Base-by-base conservation (phyloP, 768 basidiomycete genomes). In the Rhodocollybia butyracea region DNA sequence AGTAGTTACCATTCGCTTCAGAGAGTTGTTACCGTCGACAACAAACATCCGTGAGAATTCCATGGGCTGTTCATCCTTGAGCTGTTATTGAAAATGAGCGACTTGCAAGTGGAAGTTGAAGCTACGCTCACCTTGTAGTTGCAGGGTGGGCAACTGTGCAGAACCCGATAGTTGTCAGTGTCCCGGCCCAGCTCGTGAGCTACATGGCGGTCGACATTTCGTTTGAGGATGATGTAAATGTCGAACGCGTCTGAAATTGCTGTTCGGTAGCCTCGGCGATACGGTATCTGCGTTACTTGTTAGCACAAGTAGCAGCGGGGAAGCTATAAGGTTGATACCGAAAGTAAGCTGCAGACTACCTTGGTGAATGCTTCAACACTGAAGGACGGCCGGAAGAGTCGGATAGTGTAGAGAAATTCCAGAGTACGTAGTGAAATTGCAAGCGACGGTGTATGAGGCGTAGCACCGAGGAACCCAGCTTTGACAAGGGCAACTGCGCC, bases 11-110 rank as follows among this genome's bases (percentile, higher is more conserved):
- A 55, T 27, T 8, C 53, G 57, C 60, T 1, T 56, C 58, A 5
- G 38, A 74, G n/a, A n/a, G n/a, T n/a, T n/a, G n/a, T n/a, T 75
- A 2, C 69, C 67, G 55, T 76, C 70, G 43, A 70, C 60, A n/a
- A 61, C 62, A 12, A 61, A 29, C 29, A 77, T 54, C 3, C 64
- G n/a, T 0, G 55, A 17, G 26, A 62, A 68, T 5, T 30, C 11
- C 1, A 76, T 62, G 26, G 43, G 34, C 3, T 19, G 51, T 51
- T 17, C 53, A 17, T 29, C 36, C 6, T 43, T 38, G 57, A 26
- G 34, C 57, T 34, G 22, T 22, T 1, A 55, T 24, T 15, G 56
- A 45, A 17, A 45, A 56, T 10, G 7, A 4, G n/a, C 38, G 21
- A 55, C 6, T 17, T 11, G 31, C 26, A 51, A 52, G 31, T 32